Evolutionary conservation across 2,329 filamentous ascomycete genomes (phyloP), one percentile per base, ranked within the genome.

Genomic region (Stachybotrys chartarum): DNA sequence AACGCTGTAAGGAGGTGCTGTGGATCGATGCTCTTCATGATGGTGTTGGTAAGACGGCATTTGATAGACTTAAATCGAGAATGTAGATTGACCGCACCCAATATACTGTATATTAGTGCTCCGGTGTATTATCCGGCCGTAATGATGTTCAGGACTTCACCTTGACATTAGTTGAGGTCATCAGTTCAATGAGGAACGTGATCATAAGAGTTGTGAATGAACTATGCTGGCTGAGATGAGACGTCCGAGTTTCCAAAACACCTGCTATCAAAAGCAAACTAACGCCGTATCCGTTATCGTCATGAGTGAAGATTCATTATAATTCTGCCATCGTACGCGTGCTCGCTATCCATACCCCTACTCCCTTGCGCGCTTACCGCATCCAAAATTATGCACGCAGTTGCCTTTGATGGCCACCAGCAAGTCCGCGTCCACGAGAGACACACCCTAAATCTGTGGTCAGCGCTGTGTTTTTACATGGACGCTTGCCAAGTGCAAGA

Each of bases 351-450:
- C 35, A 10, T 42, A 14, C 5, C 10, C 24, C 2, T 42, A 42
- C 35, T 42, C 35, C 35, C 35, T 10, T 42, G 14, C 8, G 14
- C 35, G 14, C 8, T 42, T 42, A 10, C 35, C 3, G 35, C 35
- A 6, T 24, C 24, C 24, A 24, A 24, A 24, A 24, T 24, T 24
- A 24, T 24, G 24, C 24, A 24, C 24, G 24, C 24, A 3, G 24
- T 24, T 24, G 24, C 24, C 24, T 24, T 24, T 24, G 24, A 42
- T 42, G 35, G 14, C 8, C 35, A 42, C 35, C 10, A 10, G 10
- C 35, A 42, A 70, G 63, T 49, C 68, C 68, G 12, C 68, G 68
- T n/a, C 68, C 68, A 54, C 68, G 65, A 45, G 65, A 69, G 50
- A 68, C 61, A 54, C 68, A 71, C 68, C 68, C 67, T 69, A 18